Evolutionary conservation across 345 rosid species (phyloP), one percentile per base, ranked within the genome.

Genomic region (Pistacia integerrima): DNA sequence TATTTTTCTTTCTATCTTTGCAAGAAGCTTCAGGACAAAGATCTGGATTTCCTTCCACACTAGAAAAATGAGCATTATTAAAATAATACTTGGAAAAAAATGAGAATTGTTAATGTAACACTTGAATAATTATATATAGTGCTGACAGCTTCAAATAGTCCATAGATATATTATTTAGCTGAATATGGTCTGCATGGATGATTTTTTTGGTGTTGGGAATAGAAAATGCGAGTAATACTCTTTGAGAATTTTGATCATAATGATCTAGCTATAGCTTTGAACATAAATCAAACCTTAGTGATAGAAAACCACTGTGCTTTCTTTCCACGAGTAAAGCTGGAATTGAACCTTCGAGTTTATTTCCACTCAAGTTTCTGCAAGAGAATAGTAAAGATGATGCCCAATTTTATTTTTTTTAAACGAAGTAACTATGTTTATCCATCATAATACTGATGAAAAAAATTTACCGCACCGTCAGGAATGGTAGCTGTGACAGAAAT

Each of bases 281-380:
- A 60, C 7, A 0, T 3, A 63, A 20, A 16, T 35, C 64, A 16
- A 16, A 84, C 76, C 49, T 88, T 73, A 84, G 73, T 14, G 74
- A 35, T 4, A 74, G 70, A 18, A 52, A 64, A 25, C 86, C 84
- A 20, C 68, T 78, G 22, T 82, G 72, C 11, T 61, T 49, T 62
- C 70, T 88, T 1, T 79, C 73, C 9, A 75, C 14, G 41, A 89
- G 83, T 0, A 13, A 74, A 41, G 44, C 22, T 18, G 91, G 90
- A 64, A 89, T 52, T n/a, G 83, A 11, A 60, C 91, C 93, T 46
- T 72, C 44, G n/a, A 84, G 80, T 60, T 78, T 72, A 67, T 89
- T 87, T 14, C 81, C 83, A 69, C 77, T 44, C 78, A 87, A 75
- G 75, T 89, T 77, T 77, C 93, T 89, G 78, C 35, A 38, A 69